phyloP scores from a whole-genome alignment of 75 land plant genomes.

The Ceratopteris richardii region DNA sequence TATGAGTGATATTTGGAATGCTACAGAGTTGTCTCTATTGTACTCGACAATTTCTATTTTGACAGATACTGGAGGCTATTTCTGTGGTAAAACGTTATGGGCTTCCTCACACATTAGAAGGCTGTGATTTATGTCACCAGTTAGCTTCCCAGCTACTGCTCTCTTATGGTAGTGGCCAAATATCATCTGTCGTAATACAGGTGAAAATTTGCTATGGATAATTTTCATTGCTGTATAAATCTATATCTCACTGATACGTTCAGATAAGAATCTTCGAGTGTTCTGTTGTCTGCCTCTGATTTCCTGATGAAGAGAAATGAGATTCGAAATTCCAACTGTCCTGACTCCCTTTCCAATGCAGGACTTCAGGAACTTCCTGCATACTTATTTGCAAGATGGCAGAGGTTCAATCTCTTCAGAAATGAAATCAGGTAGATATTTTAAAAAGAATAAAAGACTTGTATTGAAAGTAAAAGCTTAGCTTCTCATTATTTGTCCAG shows the following conservation, averaged over 20 bases:
- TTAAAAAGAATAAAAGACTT: not conserved
- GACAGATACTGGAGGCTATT: conserved; percentile 15
- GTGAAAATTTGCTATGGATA: conserved; percentile 6
- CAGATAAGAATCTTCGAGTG: too few species aligned
- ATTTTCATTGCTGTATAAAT: too few species aligned
- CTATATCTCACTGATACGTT: too few species aligned
- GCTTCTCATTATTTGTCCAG: not conserved
- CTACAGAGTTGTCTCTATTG: not conserved
- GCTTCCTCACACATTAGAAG: conserved; percentile 12
- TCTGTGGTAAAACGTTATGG: conserved; percentile 25
- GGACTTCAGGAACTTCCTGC: not conserved
- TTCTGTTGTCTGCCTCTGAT: too few species aligned
- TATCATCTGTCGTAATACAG: conserved; percentile 12
- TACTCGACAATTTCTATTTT: not conserved
- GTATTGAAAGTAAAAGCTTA: not conserved
- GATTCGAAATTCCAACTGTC: too few species aligned
- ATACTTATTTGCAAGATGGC: not conserved
- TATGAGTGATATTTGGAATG: conserved; percentile 1
- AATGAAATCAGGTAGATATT: not conserved
- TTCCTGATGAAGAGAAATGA: too few species aligned
- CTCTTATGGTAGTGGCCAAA: conserved; percentile 7
- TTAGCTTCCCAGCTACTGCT: conserved; percentile 15
- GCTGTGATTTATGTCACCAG: conserved; percentile 20
- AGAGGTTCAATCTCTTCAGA: not conserved
- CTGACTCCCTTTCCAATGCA: too few species aligned